phyloP scores from a whole-genome alignment of 352 stramenopile genomes.

The Pseudoperonospora humuli region DNA sequence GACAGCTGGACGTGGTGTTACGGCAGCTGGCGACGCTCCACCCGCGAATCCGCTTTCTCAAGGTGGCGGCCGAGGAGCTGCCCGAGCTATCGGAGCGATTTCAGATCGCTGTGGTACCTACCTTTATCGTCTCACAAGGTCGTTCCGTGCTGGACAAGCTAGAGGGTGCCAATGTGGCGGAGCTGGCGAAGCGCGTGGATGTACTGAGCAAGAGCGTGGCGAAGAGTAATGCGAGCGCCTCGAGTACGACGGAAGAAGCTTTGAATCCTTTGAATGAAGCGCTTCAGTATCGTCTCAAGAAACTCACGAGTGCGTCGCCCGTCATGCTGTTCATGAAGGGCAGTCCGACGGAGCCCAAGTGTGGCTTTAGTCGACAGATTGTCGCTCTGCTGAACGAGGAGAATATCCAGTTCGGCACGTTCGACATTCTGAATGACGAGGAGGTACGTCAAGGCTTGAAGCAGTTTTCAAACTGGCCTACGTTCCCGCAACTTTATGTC shows the following conservation, averaged over 20 bases:
- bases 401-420: slow-evolving; percentile 91
- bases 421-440: slow-evolving; percentile 97
- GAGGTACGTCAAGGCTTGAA: slow-evolving; percentile 94
- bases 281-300: slow-evolving; percentile 70
- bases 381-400: slow-evolving; percentile 90
- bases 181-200: slow-evolving; percentile 79
- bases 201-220: slow-evolving; percentile 76
- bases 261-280: slow-evolving; percentile 47
- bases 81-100: slow-evolving; percentile 82
- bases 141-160: slow-evolving; percentile 73
- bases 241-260: slow-evolving; percentile 11
- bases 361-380: slow-evolving; percentile 93
- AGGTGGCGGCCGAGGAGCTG: slow-evolving; percentile 80
- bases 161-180: slow-evolving; percentile 74
- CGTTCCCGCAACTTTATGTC: slow-evolving; percentile 98
- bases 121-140: slow-evolving; percentile 86
- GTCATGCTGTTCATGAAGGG: slow-evolving; percentile 99
- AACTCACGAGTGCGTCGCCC: slow-evolving; percentile 72
- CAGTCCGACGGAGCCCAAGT: slow-evolving; percentile 90
- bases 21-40: slow-evolving; percentile 74
- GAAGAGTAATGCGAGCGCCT: slow-evolving; percentile 27
- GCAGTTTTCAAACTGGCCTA: slow-evolving; percentile 95
- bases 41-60: slow-evolving; percentile 78
- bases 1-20: slow-evolving; percentile 80
- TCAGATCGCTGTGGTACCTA: slow-evolving; percentile 90